A percentile compares a stretch with the other conserved stretches of the same genome.
Evolutionary conservation across 768 basidiomycete species (phyloP).

Genomic region (Tricholoma saponaceum): DNA sequence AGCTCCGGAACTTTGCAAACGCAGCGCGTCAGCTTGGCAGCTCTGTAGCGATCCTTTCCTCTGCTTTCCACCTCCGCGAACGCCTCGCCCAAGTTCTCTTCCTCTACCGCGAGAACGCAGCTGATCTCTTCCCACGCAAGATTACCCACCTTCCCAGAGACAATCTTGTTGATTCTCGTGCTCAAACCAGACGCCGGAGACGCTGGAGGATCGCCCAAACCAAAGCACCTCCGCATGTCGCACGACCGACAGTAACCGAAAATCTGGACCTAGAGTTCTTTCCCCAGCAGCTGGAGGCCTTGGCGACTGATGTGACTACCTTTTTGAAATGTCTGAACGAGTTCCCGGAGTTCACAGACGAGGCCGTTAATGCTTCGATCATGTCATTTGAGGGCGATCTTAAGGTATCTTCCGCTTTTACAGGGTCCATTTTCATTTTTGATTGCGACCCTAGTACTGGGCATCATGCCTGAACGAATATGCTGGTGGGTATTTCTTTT

Average conservation of each 20-base stretch:
- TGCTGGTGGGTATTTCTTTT: slow-evolving; percentile 34
- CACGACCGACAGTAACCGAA: slow-evolving; percentile 49
- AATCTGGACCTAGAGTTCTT: slow-evolving; percentile 62
- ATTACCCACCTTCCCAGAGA: slow-evolving; percentile 41
- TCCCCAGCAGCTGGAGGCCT: slow-evolving; percentile 56
- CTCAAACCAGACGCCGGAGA: slow-evolving; percentile 26
- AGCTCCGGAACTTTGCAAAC: slow-evolving; percentile 76
- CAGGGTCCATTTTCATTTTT: neutral
- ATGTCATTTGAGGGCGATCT: slow-evolving; percentile 66
- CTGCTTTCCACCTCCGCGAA: slow-evolving; percentile 66
- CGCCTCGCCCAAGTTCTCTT: slow-evolving; percentile 65
- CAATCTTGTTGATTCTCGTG: slow-evolving; percentile 24
- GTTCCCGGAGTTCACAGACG: slow-evolving; percentile 75
- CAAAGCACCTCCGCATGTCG: slow-evolving; percentile 45
- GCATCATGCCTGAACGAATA: slow-evolving; percentile 67
- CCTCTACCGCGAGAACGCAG: slow-evolving; percentile 72
- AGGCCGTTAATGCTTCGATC: slow-evolving; percentile 66
- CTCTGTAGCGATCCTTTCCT: slow-evolving; percentile 73
- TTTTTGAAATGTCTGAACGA: slow-evolving; percentile 72
- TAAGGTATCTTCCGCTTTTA: slow-evolving; percentile 34
- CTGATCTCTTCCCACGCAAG: slow-evolving; percentile 72
- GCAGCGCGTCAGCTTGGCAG: slow-evolving; percentile 74
- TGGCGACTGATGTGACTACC: slow-evolving; percentile 63
- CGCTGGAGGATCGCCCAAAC: slow-evolving; percentile 26
- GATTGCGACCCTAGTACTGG: slow-evolving; percentile 53